Evolutionary conservation across 78 protist genomes (phyloP), one percentile per base, ranked within the genome.

Genomic region (Speleostelium caveatum): DNA sequence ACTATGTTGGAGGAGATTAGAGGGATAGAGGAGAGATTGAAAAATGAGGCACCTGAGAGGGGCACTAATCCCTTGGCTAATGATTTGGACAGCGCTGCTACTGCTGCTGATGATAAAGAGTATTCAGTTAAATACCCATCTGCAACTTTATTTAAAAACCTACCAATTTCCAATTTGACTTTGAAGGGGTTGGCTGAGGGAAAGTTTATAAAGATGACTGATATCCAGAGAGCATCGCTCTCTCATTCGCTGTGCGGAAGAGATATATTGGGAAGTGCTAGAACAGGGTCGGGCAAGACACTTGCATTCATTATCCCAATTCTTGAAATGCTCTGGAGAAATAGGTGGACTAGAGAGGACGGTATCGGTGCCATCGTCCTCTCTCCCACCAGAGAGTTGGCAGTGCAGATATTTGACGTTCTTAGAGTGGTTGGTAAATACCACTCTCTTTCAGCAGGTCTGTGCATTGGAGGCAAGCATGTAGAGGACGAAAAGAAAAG

Each of bases 271-370:
- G 99, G 98, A 22, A 98, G 99, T 8, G 99, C 99, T 0, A 90
- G 86, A 80, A 98, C 99, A 2, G 99, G 99, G 53, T 92, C 97
- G 0, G 99, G 99, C 58, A 98, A 98, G 80, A 98, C 99, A 28
- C 94, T 98, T 22, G 95, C 99, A 7, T 98, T 96, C 58, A 67
- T 97, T 38, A 39, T 97, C 0, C 99, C 99, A 26, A 69, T 96
- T 33, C 51, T 98, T 3, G 99, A 99, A 85, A 0, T 0, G 32
- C 56, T 98, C 24, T 96, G 49, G 72, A 63, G 97, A 61, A 17
- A 51, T 75, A 63, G 62, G 22, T 98, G 99, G 99, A 28, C 75
- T 8, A 22, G 5, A 8, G 8, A 41, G 3, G 98, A 96, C 38
- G 99, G 99, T 2, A 35, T 98, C 4, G 99, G 99, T 3, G 99